Evolutionary conservation across 2,329 filamentous ascomycete genomes (phyloP), one percentile per base, ranked within the genome.

Genomic region (Trichoderma breve): DNA sequence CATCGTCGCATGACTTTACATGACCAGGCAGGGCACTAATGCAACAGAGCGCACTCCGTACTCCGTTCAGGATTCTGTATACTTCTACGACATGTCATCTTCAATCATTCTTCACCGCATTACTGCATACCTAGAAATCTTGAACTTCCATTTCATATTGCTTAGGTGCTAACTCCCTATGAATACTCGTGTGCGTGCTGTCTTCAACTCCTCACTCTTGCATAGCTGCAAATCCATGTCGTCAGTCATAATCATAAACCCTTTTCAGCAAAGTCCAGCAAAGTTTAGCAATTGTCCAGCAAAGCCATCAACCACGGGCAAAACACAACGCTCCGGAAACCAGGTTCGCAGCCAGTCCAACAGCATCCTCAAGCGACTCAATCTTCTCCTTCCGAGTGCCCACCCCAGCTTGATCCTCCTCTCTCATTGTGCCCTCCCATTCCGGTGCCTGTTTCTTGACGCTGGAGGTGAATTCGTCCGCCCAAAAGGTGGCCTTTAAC

Each of bases 401-500:
- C 11, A 14, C 32, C 9, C 62, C 70, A 47, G 14, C 53, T 30
- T 39, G 21, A 30, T 47, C 32, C 9, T 66, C 61, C 34, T 15
- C 12, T 11, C 39, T 39, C 24, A 36, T 36, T 9, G 9, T 4
- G 30, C 30, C 53, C 24, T 61, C 70, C 36, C 66, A 62, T 36
- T 51, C 36, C 1, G 28, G 43, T 43, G 53, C 55, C 26, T 63
- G 43, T 15, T 34, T 36, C 43, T 55, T 70, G 57, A 64, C 30
- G 26, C 47, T 39, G 11, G 55, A 9, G 5, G 57, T 26, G 6
- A 3, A 34, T 14, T 67, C 68, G 21, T 67, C 58, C 58, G 21
- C 58, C 73, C 73, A 73, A 26, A 73, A 73, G 21, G 34, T 34
- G 3, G 55, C 21, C 73, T 73, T 70, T 6, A 72, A 15, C 4